Conservation (phyloP, 177 flowering plant species). For the Telopea speciosissima region DNA sequence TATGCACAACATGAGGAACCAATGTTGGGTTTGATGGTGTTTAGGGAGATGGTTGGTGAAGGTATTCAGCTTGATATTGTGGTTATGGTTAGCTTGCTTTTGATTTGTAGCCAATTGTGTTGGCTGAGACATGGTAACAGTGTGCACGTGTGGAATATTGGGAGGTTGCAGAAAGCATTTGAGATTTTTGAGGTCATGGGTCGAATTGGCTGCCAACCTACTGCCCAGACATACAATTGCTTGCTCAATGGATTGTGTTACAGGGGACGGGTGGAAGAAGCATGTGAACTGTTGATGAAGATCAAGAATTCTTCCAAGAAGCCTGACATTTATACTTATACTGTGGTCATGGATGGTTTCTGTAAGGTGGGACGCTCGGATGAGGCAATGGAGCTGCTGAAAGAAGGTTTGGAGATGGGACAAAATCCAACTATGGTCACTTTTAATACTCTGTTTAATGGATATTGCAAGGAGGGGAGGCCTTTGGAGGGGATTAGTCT, state of each 20-base stretch:
- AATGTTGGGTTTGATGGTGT: too few relatives aligned
- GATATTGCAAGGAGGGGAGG: constrained; percentile 74
- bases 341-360: constrained; percentile 82
- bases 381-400: constrained; percentile 67
- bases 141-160: too few relatives aligned
- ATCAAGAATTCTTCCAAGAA: constrained; percentile 39
- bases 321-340: constrained; percentile 70
- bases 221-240: constrained; percentile 58
- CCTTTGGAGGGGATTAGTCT: constrained; percentile 52
- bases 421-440: constrained; percentile 57
- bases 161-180: constrained; percentile 48
- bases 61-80: too few relatives aligned
- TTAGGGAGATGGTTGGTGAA: too few relatives aligned
- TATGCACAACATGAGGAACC: too few relatives aligned
- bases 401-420: constrained; percentile 55
- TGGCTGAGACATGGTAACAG: too few relatives aligned
- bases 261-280: constrained; percentile 78
- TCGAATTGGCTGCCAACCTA: constrained; percentile 41
- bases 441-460: constrained; percentile 66
- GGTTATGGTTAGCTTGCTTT: too few relatives aligned
- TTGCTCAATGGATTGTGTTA: constrained; percentile 75
- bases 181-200: constrained; percentile 58
- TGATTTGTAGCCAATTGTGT: too few relatives aligned
- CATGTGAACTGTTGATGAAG: constrained; percentile 41
- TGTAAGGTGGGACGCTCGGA: constrained; percentile 81